Evolutionary conservation across 805 yeast genomes (phyloP).

Genomic region (Metschnikowia rubicola): DNA sequence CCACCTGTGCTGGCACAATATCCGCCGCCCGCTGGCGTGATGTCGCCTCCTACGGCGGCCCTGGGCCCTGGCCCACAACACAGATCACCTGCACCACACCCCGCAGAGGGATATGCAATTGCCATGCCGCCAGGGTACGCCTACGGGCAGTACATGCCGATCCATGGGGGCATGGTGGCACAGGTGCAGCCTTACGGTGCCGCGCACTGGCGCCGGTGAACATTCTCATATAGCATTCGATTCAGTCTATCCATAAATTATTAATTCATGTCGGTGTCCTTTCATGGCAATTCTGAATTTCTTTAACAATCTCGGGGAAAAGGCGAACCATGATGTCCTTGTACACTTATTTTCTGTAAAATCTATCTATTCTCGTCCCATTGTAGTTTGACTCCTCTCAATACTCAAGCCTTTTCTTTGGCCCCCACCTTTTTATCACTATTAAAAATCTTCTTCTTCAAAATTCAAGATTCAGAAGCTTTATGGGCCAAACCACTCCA

Average conservation of each 20-base stretch:
- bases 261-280: neutral
- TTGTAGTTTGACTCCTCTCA: too few relatives aligned
- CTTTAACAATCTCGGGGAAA: too few relatives aligned
- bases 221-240: neutral
- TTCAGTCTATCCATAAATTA: neutral
- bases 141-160: constrained; percentile 36
- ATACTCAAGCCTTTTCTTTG: too few relatives aligned
- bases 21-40: constrained; percentile 13
- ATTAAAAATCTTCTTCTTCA: too few relatives aligned
- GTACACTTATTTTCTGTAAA: too few relatives aligned
- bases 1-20: constrained; percentile 14
- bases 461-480: too few relatives aligned
- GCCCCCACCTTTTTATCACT: too few relatives aligned
- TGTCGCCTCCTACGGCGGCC: constrained; percentile 13
- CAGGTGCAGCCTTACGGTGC: constrained; percentile 21
- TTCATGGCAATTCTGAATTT: too few relatives aligned
- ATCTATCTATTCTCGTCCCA: too few relatives aligned
- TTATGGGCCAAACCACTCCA: too few relatives aligned
- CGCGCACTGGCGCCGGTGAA: constrained; percentile 17
- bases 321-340: too few relatives aligned
- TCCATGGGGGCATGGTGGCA: constrained; percentile 30
- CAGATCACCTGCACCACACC: constrained; percentile 15
- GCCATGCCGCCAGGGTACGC: constrained; percentile 34
- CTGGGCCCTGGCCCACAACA: constrained; percentile 13
- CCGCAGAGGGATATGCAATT: constrained; percentile 17